A percentile compares a stretch with the other conserved stretches of the same genome.
Conservation (phyloP, 108 stramenopile species). For the Ochromonas danica region DNA sequence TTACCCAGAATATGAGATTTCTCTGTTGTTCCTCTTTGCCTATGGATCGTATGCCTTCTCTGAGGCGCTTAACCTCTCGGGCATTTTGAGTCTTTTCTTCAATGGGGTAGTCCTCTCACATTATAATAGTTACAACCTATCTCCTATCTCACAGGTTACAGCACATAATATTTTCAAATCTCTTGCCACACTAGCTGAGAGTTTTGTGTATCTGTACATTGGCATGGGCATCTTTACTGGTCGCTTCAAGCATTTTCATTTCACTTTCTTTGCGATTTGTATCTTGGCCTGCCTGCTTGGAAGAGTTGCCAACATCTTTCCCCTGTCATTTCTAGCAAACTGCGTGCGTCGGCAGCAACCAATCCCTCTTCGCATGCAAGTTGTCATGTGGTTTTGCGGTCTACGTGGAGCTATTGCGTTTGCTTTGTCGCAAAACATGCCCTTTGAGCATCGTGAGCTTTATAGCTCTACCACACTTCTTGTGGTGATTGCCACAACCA, state of each 20-base stretch:
- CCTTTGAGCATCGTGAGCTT: conserved; percentile 73
- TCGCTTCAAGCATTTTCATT: conserved; percentile 68
- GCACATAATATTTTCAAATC: conserved; percentile 88
- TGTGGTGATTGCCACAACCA: conserved; percentile 91
- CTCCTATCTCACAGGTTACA: conserved; percentile 71
- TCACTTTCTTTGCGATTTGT: conserved; percentile 69
- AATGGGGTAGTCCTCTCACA: conserved; percentile 82
- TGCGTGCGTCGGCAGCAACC: conserved; percentile 61
- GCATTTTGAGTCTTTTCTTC: conserved; percentile 95
- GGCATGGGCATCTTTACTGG: conserved; percentile 92
- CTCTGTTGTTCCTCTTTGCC: conserved; percentile 85
- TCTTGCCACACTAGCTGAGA: conserved; percentile 81
- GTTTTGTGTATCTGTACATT: conserved; percentile 92
- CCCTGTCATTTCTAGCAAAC: conserved; percentile 80
- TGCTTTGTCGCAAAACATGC: conserved; percentile 86
- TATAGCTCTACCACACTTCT: conserved; percentile 84
- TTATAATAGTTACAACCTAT: conserved; percentile 92
- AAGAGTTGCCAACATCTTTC: conserved; percentile 82
- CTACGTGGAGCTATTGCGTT: conserved; percentile 90
- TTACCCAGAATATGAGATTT: conserved; percentile 88
- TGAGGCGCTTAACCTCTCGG: conserved; percentile 78
- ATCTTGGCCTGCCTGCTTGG: conserved; percentile 77
- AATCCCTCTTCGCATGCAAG: conserved; percentile 74
- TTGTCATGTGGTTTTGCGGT: conserved; percentile 92
- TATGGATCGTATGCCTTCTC: conserved; percentile 87